These are phyloP conservation scores for Physcia stellaris DNA, from an alignment of 495 filamentous ascomycete genomes.

Conservation along the genomic window DNA sequence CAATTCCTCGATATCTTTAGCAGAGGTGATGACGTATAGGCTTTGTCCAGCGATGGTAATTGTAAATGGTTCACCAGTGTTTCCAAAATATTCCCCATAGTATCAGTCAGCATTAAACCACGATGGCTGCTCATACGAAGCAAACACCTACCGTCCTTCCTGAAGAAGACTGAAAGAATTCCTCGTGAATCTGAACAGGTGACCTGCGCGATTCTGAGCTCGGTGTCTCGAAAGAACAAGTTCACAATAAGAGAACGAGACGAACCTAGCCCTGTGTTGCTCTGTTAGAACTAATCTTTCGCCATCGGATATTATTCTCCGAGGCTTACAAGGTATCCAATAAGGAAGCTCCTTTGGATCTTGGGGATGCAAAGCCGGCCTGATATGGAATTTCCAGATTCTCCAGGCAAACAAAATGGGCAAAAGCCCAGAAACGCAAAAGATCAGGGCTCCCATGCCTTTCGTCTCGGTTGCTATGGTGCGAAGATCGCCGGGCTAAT, in stretches of 20 bases:
- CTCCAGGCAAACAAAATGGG: too few species aligned
- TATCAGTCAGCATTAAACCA: too few species aligned
- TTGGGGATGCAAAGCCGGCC: conserved; percentile 14
- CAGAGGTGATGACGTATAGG: conserved; percentile 6
- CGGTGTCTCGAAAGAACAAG: conserved; percentile 6
- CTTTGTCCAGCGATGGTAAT: conserved; percentile 3
- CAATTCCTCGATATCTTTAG: conserved; percentile 4
- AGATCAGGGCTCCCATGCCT: too few species aligned
- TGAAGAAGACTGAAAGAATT: background rate
- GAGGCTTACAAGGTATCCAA: conserved; percentile 14
- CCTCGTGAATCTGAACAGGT: background rate
- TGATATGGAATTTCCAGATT: too few species aligned
- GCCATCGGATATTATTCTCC: background rate
- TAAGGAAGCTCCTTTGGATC: conserved; percentile 21
- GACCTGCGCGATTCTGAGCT: conserved; percentile 2
- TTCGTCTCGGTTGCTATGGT: too few species aligned
- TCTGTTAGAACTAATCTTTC: background rate
- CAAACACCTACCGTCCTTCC: too few species aligned
- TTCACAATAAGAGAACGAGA: conserved; percentile 2
- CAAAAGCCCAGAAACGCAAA: too few species aligned
- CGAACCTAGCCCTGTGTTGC: background rate
- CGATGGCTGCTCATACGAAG: too few species aligned
- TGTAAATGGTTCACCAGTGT: conserved; percentile 6
- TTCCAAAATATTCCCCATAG: conserved; percentile 3
- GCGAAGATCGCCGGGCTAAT: too few species aligned